Percentiles rank a stretch among this genome's conserved stretches.
phyloP scores from a whole-genome alignment of 768 basidiomycete genomes.

The Amanita muscaria region DNA sequence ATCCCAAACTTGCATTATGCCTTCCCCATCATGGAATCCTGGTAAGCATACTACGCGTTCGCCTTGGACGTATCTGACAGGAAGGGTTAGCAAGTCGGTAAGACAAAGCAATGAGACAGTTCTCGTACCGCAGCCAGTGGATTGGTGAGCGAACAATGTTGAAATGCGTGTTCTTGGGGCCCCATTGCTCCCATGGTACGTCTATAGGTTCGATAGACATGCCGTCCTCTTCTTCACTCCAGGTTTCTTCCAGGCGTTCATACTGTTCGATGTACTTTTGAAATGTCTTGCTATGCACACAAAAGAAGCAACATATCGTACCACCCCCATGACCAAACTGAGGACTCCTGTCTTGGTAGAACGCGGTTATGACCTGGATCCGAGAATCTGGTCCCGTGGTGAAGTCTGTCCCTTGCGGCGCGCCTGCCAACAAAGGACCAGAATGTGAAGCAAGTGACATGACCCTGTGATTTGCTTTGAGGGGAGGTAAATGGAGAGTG shows the following conservation, averaged over 20 bases:
- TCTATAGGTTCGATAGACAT: neutral
- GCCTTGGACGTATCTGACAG: constrained; percentile 16
- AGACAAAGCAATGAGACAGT: neutral
- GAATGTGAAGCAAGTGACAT: constrained; percentile 22
- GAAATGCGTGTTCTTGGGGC: constrained; percentile 8
- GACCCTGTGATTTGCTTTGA: constrained; percentile 6
- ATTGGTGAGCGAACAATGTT: neutral
- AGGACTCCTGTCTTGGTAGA: neutral
- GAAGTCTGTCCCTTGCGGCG: constrained; percentile 18
- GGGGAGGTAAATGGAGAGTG: constrained; percentile 12
- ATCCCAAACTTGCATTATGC: constrained; percentile 11
- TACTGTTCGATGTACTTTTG: neutral
- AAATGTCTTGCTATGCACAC: neutral
- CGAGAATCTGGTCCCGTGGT: constrained; percentile 10
- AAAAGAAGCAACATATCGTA: constrained; percentile 1
- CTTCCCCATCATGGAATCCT: neutral
- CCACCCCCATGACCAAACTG: neutral
- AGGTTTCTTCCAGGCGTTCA: neutral
- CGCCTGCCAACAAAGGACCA: constrained; percentile 21
- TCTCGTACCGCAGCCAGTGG: constrained; percentile 12
- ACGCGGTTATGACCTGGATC: constrained; percentile 1
- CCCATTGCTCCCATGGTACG: constrained; percentile 12
- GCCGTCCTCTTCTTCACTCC: no score
- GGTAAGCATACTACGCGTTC: constrained; percentile 12
- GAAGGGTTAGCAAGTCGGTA: neutral